phyloP scores from a whole-genome alignment of 805 yeast species.

The Schizosaccharomyces japonicus region DNA sequence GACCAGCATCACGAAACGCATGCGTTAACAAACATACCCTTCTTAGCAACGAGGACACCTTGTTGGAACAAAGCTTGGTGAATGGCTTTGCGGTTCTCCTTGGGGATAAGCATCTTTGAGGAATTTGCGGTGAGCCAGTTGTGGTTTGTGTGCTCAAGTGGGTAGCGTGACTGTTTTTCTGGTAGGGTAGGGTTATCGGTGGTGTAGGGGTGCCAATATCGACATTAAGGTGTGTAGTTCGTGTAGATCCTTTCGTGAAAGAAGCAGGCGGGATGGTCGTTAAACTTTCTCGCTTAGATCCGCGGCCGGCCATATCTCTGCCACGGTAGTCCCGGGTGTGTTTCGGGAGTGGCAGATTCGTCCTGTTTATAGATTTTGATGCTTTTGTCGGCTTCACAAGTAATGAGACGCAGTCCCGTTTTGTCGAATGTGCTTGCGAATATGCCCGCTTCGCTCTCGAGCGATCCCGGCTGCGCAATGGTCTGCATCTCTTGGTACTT shows the following conservation, averaged over 20 bases:
- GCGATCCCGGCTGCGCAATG: constrained; percentile 43
- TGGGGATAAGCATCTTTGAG: constrained; percentile 84
- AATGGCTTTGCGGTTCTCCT: constrained; percentile 97
- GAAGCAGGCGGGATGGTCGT: too few relatives aligned
- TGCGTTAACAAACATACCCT: constrained; percentile 27
- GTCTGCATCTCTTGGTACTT: constrained; percentile 32
- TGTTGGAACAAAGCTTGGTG: constrained; percentile 38
- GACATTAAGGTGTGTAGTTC: too few relatives aligned
- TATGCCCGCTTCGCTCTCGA: constrained; percentile 42
- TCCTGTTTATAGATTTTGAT: constrained; percentile 48
- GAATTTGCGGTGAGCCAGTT: neutral
- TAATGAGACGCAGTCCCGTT: constrained; percentile 56
- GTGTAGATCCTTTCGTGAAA: too few relatives aligned
- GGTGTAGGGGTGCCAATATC: too few relatives aligned
- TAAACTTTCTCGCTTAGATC: too few relatives aligned
- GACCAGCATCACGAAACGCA: neutral
- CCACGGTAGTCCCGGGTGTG: neutral
- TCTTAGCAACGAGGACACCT: constrained; percentile 99
- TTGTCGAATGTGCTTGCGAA: constrained; percentile 50
- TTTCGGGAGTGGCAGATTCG: constrained; percentile 6
- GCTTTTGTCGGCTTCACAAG: constrained; percentile 80
- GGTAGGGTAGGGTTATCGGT: neutral
- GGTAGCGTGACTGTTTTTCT: neutral
- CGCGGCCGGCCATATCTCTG: too few relatives aligned
- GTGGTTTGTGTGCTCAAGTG: neutral